Base-by-base conservation (phyloP, 192 early-diverging fungal species). In the Coemansia sp. region DNA sequence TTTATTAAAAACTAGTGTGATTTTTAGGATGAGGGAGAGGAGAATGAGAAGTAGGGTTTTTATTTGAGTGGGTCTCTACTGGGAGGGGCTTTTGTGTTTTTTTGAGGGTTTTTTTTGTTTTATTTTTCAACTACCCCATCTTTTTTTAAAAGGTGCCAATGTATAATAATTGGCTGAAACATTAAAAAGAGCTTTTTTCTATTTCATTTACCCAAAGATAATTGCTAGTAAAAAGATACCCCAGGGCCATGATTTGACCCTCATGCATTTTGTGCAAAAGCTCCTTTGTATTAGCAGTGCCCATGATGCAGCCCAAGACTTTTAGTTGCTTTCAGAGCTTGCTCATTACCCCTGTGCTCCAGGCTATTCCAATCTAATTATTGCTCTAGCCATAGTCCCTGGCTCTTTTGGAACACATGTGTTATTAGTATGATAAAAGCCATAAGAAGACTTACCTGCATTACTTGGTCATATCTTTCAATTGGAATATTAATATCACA, bases 401-500 rank as follows among this genome's bases (percentile, higher is more conserved):
- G 23, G 24, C 23, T 24, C 50, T 58, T 35, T 52, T 65, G 1
- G 55, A 58, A 52, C 67, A 67, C 62, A 11, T 78, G 70, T 16
- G 69, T 58, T 22, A 78, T 62, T 1, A 78, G 51, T 7, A 78
- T 69, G 0, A 69, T 78, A 36, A 78, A 68, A 5, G 66, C 60
- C 0, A 63, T 62, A 24, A 78, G 61, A 62, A 78, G 59, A 13
- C 69, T 58, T 23, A 78, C 54, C 14, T 65, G 69, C 63, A 72
- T 69, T 2, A 72, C 60, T 34, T 78, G 75, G 67, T 78, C 75
- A 35, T 64, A 66, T 13, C 75, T 34, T 27, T 69, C 75, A 1
- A 59, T 52, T 4, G 75, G 66, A 29, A 78, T 72, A 23, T 78
- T 70, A 1, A 24, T 36, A 53, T 78, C 66, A 10, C 56, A 29